Base-by-base conservation (phyloP, 805 yeast species). In the Cyberlindnera mississippiensis region DNA sequence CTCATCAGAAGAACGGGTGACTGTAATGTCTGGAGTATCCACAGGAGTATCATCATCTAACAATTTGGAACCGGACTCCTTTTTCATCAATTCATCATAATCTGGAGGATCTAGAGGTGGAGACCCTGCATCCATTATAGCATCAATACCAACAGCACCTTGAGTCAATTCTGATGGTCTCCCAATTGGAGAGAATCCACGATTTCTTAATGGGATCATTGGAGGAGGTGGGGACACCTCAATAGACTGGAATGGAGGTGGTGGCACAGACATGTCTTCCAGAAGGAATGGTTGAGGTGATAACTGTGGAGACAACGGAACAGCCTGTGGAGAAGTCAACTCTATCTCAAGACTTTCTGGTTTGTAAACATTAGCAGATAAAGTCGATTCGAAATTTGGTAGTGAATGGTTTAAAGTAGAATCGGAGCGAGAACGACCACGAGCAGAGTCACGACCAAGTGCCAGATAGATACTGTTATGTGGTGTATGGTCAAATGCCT, bases 241-340 rank as follows among this genome's bases (percentile, higher is more conserved):
- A 7, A 20, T 20, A 20, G n/a, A 73, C 32, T 67, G 76, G 47
- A 82, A 81, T 5, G 85, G 76, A 1, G 87, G 88, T 4, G 87
- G 87, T 30, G 43, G 35, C 14, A 16, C 18, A 14, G 34, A 77
- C 77, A 28, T 67, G 53, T 5, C 79, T 69, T 14, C 84, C 85
- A 49, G 69, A 4, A 26, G 15, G 22, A 43, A 75, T 27, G 73
- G 65, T 10, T 61, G 60, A 6, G 76, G 57, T 2, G 77, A 67
- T 3, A 62, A 48, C 15, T 76, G 51, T 6, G 81, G 80, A 1
- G 83, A 75, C 18, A 68, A 62, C 3, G 87, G 87, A 35, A 72
- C 56, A 4, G 86, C 88, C 46, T 79, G 89, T 2, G 85, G 84
- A 1, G 86, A 79, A 24, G 72, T 64, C 38, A 79, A 51, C 39